These are phyloP conservation scores for Choricystis sp. DNA, from an alignment of 139 green algal genomes.

Conservation along the genomic window DNA sequence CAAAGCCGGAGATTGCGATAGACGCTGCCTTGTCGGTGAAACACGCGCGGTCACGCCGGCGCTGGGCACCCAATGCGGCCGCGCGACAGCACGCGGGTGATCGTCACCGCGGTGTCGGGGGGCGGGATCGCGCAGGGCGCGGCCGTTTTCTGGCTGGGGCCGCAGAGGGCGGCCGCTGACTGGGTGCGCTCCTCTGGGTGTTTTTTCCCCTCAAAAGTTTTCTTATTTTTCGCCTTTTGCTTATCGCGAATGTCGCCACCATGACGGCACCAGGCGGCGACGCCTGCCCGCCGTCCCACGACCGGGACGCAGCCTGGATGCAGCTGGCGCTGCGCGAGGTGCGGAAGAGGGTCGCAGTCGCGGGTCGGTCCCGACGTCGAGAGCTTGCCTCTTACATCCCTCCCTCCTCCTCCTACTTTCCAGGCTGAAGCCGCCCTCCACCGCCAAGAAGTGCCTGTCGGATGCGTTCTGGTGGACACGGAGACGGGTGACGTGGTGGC, in stretches of 20 bases:
- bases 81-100: no score
- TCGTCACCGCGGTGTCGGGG: no score
- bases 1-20: no score
- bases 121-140: no score
- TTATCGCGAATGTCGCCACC: no score
- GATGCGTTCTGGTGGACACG: constrained; percentile 58
- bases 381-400: neutral
- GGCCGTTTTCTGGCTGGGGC: no score
- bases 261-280: neutral
- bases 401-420: neutral
- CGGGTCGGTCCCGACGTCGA: neutral
- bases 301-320: neutral
- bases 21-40: no score
- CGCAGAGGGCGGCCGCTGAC: no score
- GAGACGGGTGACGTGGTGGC: constrained; percentile 28
- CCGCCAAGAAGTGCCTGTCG: neutral
- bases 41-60: no score
- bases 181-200: no score
- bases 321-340: neutral
- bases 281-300: neutral
- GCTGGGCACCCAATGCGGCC: no score
- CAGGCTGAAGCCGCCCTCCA: neutral
- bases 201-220: neutral
- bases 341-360: neutral
- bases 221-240: neutral